These are phyloP conservation scores for Daldinia concentrica DNA, from an alignment of 495 filamentous ascomycete species.

Conservation along the genomic window DNA sequence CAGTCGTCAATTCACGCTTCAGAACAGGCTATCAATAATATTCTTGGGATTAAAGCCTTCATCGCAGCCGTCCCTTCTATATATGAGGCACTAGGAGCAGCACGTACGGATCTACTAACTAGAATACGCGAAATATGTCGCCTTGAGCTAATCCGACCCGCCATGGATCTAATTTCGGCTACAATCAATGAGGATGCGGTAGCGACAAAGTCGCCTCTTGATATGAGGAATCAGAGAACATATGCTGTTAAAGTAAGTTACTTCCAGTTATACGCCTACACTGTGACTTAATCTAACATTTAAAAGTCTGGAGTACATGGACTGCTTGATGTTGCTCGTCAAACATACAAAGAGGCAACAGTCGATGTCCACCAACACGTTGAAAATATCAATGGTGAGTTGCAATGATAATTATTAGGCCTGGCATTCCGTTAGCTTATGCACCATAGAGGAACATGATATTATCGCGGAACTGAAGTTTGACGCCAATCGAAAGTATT, in stretches of 20 bases:
- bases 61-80: conserved; percentile 72
- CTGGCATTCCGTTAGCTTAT: neutral
- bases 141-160: conserved; percentile 64
- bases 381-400: conserved; percentile 67
- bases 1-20: conserved; percentile 70
- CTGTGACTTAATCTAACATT: conserved; percentile 5
- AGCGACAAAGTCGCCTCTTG: conserved; percentile 82
- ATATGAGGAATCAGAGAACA: conserved; percentile 88
- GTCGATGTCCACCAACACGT: conserved; percentile 78
- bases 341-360: conserved; percentile 85
- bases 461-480: conserved; percentile 74
- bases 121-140: conserved; percentile 75
- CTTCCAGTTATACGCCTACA: neutral
- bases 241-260: conserved; percentile 83
- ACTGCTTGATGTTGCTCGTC: conserved; percentile 85
- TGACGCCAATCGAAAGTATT: conserved; percentile 81
- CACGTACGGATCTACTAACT: conserved; percentile 70
- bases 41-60: conserved; percentile 87
- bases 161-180: conserved; percentile 70
- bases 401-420: neutral
- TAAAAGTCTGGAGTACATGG: conserved; percentile 81
- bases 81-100: conserved; percentile 71
- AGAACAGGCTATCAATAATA: conserved; percentile 84
- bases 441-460: conserved; percentile 62
- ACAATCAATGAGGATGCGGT: conserved; percentile 84